Evolutionary conservation across 495 filamentous ascomycete genomes (phyloP).

Genomic region (Polyplosphaeria fusca): DNA sequence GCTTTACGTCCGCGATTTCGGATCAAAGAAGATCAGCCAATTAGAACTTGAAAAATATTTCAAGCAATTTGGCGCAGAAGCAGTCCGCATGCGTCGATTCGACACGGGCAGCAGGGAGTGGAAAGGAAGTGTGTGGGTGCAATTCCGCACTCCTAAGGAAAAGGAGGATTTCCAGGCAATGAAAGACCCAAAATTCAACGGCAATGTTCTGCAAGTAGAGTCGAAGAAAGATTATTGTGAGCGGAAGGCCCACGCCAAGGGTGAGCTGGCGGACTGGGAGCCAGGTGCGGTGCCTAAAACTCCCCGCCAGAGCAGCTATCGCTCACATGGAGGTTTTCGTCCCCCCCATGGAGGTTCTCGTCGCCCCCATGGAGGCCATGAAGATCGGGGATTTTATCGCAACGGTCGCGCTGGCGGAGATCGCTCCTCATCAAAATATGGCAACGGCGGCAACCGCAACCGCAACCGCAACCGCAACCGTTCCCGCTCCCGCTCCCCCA

Average conservation of each 20-base stretch:
- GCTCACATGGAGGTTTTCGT: background rate
- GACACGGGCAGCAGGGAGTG: conserved; percentile 54
- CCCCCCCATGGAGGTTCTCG: background rate
- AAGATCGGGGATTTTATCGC: conserved; percentile 34
- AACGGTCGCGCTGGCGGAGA: conserved; percentile 33
- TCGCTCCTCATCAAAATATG: conserved; percentile 17
- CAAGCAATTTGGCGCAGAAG: conserved; percentile 70
- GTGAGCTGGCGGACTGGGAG: conserved; percentile 62
- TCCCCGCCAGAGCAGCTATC: no score
- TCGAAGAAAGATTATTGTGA: conserved; percentile 84
- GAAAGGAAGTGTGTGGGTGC: conserved; percentile 94
- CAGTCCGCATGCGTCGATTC: conserved; percentile 77
- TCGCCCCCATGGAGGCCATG: conserved; percentile 17
- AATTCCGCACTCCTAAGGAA: conserved; percentile 75
- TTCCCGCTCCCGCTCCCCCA: conserved; percentile 29
- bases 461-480: conserved; percentile 1
- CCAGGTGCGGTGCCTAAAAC: no score
- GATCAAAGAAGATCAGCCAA: conserved; percentile 71
- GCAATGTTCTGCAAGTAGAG: conserved; percentile 67
- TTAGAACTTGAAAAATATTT: conserved; percentile 93
- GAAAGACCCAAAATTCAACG: conserved; percentile 79
- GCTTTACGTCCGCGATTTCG: conserved; percentile 87
- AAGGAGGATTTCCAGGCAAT: conserved; percentile 74
- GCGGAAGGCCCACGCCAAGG: conserved; percentile 66
- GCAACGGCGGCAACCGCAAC: conserved; percentile 21